phyloP scores from a whole-genome alignment of 176 grass and related monocot genomes.

The Oryza officinalis region DNA sequence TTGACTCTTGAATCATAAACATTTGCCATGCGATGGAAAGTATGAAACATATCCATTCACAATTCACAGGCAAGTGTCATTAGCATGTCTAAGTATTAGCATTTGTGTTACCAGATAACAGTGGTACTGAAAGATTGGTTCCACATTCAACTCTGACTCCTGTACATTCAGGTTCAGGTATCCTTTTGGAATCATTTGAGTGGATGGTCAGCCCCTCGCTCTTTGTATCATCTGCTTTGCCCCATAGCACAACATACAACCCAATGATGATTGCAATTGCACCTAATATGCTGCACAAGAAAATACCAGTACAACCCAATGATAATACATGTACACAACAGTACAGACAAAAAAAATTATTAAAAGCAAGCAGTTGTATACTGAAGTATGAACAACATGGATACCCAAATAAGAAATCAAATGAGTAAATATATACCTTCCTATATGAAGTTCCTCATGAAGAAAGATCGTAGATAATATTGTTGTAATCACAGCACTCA shows the following conservation, averaged over 20 bases:
- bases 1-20: neutral
- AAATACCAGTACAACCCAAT: no score
- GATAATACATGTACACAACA: neutral
- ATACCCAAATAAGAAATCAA: neutral
- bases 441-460: constrained; percentile 53
- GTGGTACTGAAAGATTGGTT: constrained; percentile 41
- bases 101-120: constrained; percentile 23
- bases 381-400: neutral
- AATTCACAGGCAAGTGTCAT: neutral
- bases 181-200: constrained; percentile 8
- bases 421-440: constrained; percentile 50
- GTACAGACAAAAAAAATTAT: neutral
- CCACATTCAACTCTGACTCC: neutral
- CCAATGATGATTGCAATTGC: constrained; percentile 51
- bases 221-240: constrained; percentile 51
- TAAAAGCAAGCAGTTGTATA: neutral
- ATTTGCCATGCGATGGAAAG: neutral
- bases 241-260: constrained; percentile 62
- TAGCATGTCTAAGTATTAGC: neutral
- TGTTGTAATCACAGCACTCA: constrained; percentile 56
- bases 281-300: constrained; percentile 50
- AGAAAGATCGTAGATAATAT: constrained; percentile 45
- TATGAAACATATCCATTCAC: neutral
- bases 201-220: neutral
- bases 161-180: neutral